Base-by-base conservation (phyloP, 2,329 filamentous ascomycete genomes). In the Colletotrichum gloeosporioides region DNA sequence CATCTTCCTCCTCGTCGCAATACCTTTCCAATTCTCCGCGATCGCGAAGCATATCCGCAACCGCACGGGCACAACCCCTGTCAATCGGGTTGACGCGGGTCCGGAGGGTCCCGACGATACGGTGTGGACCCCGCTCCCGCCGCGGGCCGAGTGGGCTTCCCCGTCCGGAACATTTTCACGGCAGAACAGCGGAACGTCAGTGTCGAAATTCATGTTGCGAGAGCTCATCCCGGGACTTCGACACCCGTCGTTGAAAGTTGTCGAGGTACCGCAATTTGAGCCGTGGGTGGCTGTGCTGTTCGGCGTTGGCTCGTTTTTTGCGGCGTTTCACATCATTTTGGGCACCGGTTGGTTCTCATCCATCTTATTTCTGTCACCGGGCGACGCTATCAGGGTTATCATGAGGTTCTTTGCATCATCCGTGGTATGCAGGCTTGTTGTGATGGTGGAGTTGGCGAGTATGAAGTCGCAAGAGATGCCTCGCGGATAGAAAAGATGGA, bases 321-420 rank as follows among this genome's bases (percentile, higher is more conserved):
- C 59, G 22, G 59, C 59, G 29, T 62, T 62, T 34, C 59, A 62
- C 2, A 32, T 62, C 29, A 31, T 62, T 32, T 7, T 62, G 29
- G 29, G 59, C 59, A 62, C 59, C 10, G 27, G 59, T 0, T 62
- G 59, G 59, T 32, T 62, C 10, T 62, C 59, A 0, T 62, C 59
- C 18, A 62, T 32, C 10, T 31, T 62, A 8, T 62, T 62, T 4
- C 27, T 62, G 59, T 62, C 59, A 4, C 49, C 67, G 2, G 15
- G 49, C 9, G 71, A 77, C 27, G 69, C 74, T 8, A 69, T 77
- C 49, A 31, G 10, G 16, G 55, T 74, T 3, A 65, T 73, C 8
- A 22, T 73, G 55, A 57, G 74, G 16, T 77, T 64, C 64, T 73
- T 77, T 32, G 69, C 31, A 2, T 77, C 74, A 6, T 61, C 74